Evolutionary conservation across 371 early-diverging fungal genomes (phyloP), one percentile per base, ranked within the genome.

Genomic region (Rhizopus stolonifer): DNA sequence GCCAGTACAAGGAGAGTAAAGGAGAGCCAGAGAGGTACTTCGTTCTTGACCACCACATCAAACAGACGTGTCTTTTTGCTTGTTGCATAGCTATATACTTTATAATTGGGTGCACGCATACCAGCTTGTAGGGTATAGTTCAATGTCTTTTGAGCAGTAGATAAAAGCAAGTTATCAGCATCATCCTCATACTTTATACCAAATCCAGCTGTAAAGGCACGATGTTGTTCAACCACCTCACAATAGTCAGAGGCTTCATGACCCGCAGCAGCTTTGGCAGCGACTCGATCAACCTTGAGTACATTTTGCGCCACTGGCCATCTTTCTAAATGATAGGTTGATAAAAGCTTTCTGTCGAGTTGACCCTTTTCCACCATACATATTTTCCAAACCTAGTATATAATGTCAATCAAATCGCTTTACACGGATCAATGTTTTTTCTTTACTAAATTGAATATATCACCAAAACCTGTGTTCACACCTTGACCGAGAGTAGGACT

Each of bases 401-500:
- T 18, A 2, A 24, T 10, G 23, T 5, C 26, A 24, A 14, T 19
- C 1, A 21, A 15, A 45, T 13, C 3, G n/a, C n/a, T n/a, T n/a
- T n/a, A n/a, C n/a, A n/a, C n/a, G n/a, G n/a, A n/a, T 36, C 40
- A 32, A 24, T 1, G 6, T 17, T 11, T n/a, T 39, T 14, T 19
- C 23, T 46, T 65, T 64, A 69, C 71, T 53, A 74, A 46, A 42
- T 74, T 74, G 40, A 71, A 74, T 2, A 71, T 54, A 46, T 74
- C 75, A 32, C 72, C 75, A 60, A 74, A 67, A 4, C 75, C 75
- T 13, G 75, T 71, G 42, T 74, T 74, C 10, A 71, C 52, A 18
- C 75, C 75, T 49, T 71, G 72, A 21, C 75, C 75, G 4, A 71
- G 60, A 2, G 75, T 74, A 15, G 75, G 75, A 19, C 72, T 71